Percentiles rank a stretch among this genome's conserved stretches.
phyloP scores from a whole-genome alignment of 2,329 filamentous ascomycete species.

The Fusarium annulatum region DNA sequence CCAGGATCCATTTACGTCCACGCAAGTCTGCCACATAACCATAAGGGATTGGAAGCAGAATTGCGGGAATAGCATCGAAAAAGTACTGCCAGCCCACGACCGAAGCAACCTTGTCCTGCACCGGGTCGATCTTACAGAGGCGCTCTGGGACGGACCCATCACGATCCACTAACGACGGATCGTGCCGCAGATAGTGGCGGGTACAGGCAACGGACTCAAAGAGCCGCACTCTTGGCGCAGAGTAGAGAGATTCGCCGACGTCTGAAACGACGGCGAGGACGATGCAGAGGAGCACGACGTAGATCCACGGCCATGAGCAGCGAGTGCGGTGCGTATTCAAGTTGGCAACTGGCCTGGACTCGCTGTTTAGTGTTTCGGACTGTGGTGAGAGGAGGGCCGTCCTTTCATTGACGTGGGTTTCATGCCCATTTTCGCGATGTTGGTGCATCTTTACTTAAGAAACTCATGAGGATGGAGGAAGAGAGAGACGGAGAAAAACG shows the following conservation, averaged over 20 bases:
- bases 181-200: conserved; percentile 5
- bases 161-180: conserved; percentile 7
- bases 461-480: background rate
- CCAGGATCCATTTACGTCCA: conserved; percentile 2
- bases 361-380: background rate
- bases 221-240: conserved; percentile 6
- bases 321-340: background rate
- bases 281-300: conserved; percentile 1
- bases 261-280: background rate
- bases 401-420: background rate
- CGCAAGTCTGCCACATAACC: background rate
- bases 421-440: background rate
- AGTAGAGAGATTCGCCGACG: background rate
- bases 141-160: background rate
- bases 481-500: background rate
- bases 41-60: background rate
- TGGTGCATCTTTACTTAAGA: background rate
- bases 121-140: background rate
- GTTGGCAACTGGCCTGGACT: background rate
- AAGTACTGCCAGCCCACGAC: conserved; percentile 9
- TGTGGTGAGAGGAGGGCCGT: conserved; percentile 1
- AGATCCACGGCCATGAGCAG: conserved; percentile 7
- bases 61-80: conserved; percentile 3
- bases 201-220: conserved; percentile 6
- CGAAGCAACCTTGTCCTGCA: conserved; percentile 6